A percentile compares a stretch with the other conserved stretches of the same genome.
phyloP scores from a whole-genome alignment of 345 rosid species.

The Raphanus sativus region DNA sequence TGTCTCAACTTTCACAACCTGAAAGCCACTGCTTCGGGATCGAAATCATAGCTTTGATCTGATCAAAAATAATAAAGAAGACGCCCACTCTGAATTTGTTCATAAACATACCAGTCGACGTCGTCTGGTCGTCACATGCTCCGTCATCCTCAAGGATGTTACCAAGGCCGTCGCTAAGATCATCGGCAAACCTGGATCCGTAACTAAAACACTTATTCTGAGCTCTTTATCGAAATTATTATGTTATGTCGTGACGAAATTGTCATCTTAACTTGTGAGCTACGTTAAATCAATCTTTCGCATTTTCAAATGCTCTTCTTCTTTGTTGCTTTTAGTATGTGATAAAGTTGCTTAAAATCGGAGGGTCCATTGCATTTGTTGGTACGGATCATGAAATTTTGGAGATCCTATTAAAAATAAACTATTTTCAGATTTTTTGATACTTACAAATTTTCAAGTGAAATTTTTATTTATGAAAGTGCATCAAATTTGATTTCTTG shows the following conservation, averaged over 20 bases:
- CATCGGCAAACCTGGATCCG: constrained; percentile 95
- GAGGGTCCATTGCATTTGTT: no score
- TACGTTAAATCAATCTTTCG: no score
- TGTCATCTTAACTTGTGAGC: no score
- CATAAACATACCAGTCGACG: constrained; percentile 83
- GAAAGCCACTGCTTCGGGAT: not conserved
- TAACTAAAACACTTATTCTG: constrained; percentile 23
- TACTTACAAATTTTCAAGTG: no score
- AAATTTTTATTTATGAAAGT: no score
- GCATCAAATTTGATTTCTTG: no score
- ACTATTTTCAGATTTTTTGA: no score
- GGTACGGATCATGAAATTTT: no score
- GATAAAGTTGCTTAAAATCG: not conserved
- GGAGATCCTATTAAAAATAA: no score
- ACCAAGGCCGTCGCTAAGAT: constrained; percentile 82
- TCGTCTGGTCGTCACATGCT: constrained; percentile 61
- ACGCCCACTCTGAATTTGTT: constrained; percentile 66
- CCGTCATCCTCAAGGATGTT: constrained; percentile 89
- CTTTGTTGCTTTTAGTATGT: not conserved
- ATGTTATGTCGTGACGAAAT: no score
- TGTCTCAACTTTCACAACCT: not conserved
- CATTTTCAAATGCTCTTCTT: not conserved
- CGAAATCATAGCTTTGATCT: not conserved
- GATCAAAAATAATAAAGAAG: constrained; percentile 20
- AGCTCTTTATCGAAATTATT: no score